Base-by-base conservation (phyloP, 169 alveolate genomes). In the Plasmodium sp. region DNA sequence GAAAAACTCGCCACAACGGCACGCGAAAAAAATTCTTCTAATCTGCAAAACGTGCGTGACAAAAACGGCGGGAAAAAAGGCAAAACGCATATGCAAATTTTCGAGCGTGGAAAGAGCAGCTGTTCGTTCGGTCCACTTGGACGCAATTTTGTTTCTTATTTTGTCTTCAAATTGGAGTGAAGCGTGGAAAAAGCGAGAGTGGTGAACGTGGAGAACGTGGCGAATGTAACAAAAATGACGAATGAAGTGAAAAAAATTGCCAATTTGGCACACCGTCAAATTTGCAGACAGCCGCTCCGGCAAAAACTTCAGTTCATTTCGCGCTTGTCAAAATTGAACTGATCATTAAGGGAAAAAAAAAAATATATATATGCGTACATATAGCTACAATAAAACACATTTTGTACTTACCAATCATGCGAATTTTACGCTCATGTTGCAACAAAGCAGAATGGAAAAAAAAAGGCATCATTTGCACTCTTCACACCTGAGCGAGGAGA, bases 281-380 rank as follows among this genome's bases (percentile, higher is more conserved):
- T n/a, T 62, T 2, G 34, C 34, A 80, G 6, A 39, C 73, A 33
- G 34, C 34, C 48, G 16, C 7, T 80, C 31, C 34, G 18, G 54
- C 56, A 71, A 80, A 80, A 39, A 80, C 73, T 45, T 80, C 56
- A 80, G 56, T 41, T 80, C 85, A 45, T 41, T n/a, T 14, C 54
- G 31, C 14, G 14, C 5, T 80, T 62, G 18, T 80, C 31, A 80
- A 33, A 80, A 80, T 80, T 80, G 36, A 80, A 45, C 54, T 39
- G 56, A 43, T 80, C 58, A 36, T 80, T 80, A 62, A 48, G 36
- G 36, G 12, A 81, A 48, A 51, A 81, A 81, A 81, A 81, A 81
- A 2, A 39, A 5, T 81, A 51, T 48, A 51, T 51, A 33, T 33
- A 81, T 31, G 4, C 41, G 56, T 54, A 18, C 33, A 81, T 48